phyloP scores from a whole-genome alignment of 225 moss, liverwort and hornwort genomes.

The Straminergon stramineum region DNA sequence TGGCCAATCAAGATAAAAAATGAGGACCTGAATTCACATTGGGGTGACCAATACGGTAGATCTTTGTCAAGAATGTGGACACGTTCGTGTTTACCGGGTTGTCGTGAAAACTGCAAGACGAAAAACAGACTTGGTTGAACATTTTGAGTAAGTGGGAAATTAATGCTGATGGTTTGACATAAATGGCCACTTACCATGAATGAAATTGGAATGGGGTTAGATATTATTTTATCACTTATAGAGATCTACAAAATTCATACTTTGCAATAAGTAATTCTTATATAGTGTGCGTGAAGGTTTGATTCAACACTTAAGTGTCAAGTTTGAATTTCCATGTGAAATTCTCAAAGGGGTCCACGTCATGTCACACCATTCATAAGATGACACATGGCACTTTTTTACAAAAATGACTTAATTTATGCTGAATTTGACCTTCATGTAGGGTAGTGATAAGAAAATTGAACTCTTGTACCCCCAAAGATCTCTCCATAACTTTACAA shows the following conservation, averaged over 20 bases:
- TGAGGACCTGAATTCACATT: conserved; percentile 49
- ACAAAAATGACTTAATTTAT: too few relatives aligned
- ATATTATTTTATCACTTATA: background rate
- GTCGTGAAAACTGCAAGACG: conserved; percentile 3
- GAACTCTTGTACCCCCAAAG: background rate
- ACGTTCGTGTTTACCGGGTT: conserved; percentile 58
- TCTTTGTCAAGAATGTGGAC: conserved; percentile 26
- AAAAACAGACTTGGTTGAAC: background rate
- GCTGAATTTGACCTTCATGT: too few relatives aligned
- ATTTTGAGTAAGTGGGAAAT: background rate
- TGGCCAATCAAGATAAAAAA: background rate
- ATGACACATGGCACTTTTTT: too few relatives aligned
- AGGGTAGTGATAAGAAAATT: too few relatives aligned
- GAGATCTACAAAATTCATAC: background rate
- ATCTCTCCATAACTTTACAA: background rate
- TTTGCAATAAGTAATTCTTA: background rate
- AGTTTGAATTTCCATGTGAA: too few relatives aligned
- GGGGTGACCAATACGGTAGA: conserved; percentile 79
- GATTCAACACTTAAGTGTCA: too few relatives aligned
- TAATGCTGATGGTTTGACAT: background rate
- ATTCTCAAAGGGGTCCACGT: too few relatives aligned
- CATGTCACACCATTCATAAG: too few relatives aligned
- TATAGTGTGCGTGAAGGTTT: too few relatives aligned
- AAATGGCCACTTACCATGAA: background rate
- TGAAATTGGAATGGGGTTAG: background rate